These are phyloP conservation scores for Gentiana macrophylla DNA, from an alignment of 257 asterid genomes.

Conservation along the genomic window DNA sequence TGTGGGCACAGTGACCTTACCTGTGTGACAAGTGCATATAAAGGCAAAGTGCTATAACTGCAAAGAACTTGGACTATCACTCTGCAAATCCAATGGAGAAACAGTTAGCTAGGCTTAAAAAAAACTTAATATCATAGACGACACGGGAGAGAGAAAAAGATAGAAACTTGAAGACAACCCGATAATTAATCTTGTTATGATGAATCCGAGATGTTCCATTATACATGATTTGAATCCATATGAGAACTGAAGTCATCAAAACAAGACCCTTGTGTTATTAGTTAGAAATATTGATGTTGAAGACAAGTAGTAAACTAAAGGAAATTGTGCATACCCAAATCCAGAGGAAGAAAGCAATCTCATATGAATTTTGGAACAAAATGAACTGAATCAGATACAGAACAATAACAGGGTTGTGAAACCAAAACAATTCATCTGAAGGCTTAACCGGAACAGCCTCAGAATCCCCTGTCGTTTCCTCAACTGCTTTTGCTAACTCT, in stretches of 20 bases:
- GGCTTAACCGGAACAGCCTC: slow-evolving; percentile 36
- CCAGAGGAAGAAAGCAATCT: slow-evolving; percentile 87
- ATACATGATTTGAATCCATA: slow-evolving; percentile 80
- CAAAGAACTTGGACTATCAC: slow-evolving; percentile 46
- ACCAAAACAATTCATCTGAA: slow-evolving; percentile 85
- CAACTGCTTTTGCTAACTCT: slow-evolving; percentile 53
- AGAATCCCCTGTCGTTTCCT: slow-evolving; percentile 17
- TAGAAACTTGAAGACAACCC: background rate
- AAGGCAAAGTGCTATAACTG: slow-evolving; percentile 50
- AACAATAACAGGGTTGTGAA: slow-evolving; percentile 42
- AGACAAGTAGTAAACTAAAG: too few relatives aligned
- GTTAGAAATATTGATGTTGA: too few relatives aligned
- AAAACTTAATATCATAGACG: background rate
- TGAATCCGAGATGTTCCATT: slow-evolving; percentile 58
- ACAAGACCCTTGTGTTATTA: background rate
- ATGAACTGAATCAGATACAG: slow-evolving; percentile 91
- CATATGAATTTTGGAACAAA: slow-evolving; percentile 79
- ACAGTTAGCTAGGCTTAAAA: background rate
- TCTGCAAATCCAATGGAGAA: slow-evolving; percentile 16
- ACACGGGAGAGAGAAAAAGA: background rate
- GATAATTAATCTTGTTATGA: slow-evolving; percentile 35
- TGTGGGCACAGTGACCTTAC: slow-evolving; percentile 10
- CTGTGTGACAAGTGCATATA: slow-evolving; percentile 53
- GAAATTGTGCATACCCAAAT: slow-evolving; percentile 39
- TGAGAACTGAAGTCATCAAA: slow-evolving; percentile 32